Percentiles rank a stretch among this genome's conserved stretches.
These are phyloP conservation scores for Rhexocercosporidium sp. DNA, from an alignment of 2,329 filamentous ascomycete genomes.

Conservation along the genomic window DNA sequence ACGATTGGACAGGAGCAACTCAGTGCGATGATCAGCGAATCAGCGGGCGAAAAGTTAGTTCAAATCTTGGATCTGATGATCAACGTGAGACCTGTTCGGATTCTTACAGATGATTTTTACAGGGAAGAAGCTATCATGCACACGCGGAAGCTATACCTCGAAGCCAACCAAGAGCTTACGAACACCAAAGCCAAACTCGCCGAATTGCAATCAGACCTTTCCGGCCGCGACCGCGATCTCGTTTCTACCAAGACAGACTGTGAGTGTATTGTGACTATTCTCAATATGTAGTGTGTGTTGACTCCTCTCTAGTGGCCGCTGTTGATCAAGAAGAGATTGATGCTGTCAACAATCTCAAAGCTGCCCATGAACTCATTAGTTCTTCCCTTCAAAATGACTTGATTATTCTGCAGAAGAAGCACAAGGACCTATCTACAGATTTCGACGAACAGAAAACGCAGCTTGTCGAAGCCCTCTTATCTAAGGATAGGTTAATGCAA, in stretches of 20 bases:
- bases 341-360: constrained; percentile 63
- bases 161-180: constrained; percentile 54
- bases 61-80: constrained; percentile 43
- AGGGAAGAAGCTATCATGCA: constrained; percentile 59
- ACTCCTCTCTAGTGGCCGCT: constrained; percentile 51
- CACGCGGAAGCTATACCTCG: constrained; percentile 54
- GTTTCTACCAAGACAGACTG: constrained; percentile 57
- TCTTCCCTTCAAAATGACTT: constrained; percentile 64
- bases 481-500: constrained; percentile 64
- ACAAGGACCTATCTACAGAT: constrained; percentile 55
- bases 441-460: constrained; percentile 63
- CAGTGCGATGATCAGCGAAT: constrained; percentile 56
- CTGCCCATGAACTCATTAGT: constrained; percentile 62
- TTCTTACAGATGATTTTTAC: constrained; percentile 53
- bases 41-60: constrained; percentile 62
- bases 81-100: constrained; percentile 40
- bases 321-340: constrained; percentile 59
- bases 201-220: constrained; percentile 48
- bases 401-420: constrained; percentile 57
- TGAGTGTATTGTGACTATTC: constrained; percentile 42
- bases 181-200: constrained; percentile 53
- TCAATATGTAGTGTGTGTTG: constrained; percentile 31
- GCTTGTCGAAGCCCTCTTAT: constrained; percentile 62
- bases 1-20: constrained; percentile 63
- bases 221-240: constrained; percentile 61